A percentile compares a stretch with the other conserved stretches of the same genome.
Conservation (phyloP, 2,329 filamentous ascomycete species). For the Ramularia endophylla region DNA sequence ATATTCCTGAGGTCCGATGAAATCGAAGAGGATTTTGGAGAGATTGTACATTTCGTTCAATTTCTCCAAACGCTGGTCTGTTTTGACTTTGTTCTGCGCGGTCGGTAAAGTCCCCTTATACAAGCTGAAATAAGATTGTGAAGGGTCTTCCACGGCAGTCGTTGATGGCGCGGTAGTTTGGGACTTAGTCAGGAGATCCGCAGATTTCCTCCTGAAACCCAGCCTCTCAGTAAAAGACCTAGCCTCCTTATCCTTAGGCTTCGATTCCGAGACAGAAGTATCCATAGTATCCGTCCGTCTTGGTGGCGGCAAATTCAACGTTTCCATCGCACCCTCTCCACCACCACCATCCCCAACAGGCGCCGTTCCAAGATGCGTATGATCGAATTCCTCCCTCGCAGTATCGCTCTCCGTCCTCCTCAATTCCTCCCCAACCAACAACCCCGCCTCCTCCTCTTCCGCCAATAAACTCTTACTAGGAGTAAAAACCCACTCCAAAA, state of each 20-base stretch:
- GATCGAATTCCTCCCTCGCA: constrained; percentile 27
- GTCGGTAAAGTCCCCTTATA: constrained; percentile 62
- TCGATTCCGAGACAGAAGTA: constrained; percentile 9
- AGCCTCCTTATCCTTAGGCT: constrained; percentile 7
- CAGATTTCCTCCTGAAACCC: constrained; percentile 49
- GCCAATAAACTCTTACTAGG: constrained; percentile 73
- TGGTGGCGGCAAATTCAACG: constrained; percentile 15
- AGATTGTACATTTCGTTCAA: constrained; percentile 89
- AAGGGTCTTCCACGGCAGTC: constrained; percentile 36
- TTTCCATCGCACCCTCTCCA: constrained; percentile 11
- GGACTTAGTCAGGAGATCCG: constrained; percentile 31
- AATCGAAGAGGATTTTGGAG: constrained; percentile 94
- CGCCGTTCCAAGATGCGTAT: constrained; percentile 26
- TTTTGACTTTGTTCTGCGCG: constrained; percentile 62
- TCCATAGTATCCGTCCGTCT: constrained; percentile 18
- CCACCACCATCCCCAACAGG: constrained; percentile 10
- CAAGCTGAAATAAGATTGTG: constrained; percentile 77
- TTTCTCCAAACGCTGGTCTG: constrained; percentile 78
- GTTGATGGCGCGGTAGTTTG: constrained; percentile 6
- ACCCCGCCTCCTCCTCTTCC: constrained; percentile 42
- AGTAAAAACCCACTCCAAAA: constrained; percentile 96
- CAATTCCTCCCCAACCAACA: constrained; percentile 10
- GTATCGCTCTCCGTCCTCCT: constrained; percentile 28
- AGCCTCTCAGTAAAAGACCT: constrained; percentile 40
- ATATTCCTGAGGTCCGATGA: constrained; percentile 97